Conservation (phyloP, 768 basidiomycete species). For the Rhizopogon rudus region DNA sequence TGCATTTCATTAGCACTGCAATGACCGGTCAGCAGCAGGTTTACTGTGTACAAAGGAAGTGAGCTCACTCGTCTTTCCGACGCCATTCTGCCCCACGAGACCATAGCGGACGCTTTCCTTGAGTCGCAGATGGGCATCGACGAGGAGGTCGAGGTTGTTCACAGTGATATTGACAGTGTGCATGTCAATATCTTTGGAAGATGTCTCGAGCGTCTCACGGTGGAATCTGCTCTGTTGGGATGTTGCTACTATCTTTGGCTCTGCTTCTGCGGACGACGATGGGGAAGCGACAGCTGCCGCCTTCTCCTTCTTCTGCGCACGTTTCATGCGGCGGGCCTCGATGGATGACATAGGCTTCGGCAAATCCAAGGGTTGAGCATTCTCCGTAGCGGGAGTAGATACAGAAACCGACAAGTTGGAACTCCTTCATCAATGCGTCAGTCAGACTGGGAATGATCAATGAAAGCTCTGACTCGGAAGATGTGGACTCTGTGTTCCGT, state of each 20-base stretch:
- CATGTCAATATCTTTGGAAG: conserved; percentile 42
- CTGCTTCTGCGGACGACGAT: background rate
- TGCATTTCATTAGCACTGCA: conserved; percentile 8
- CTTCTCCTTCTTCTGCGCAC: conserved; percentile 9
- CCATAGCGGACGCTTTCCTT: conserved; percentile 46
- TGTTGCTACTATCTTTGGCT: conserved; percentile 28
- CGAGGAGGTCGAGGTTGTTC: conserved; percentile 46
- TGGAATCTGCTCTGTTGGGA: conserved; percentile 48
- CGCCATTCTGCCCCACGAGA: conserved; percentile 43
- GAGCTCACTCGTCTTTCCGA: conserved; percentile 44
- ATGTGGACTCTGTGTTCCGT: background rate
- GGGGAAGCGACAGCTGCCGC: background rate
- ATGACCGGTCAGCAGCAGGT: background rate
- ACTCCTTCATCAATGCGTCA: background rate
- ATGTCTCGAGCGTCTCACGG: conserved; percentile 38
- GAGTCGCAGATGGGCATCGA: conserved; percentile 47
- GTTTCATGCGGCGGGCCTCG: conserved; percentile 7
- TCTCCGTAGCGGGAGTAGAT: background rate
- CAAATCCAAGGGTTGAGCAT: background rate
- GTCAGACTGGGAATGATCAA: background rate
- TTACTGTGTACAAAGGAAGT: conserved; percentile 13
- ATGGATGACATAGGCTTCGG: conserved; percentile 3
- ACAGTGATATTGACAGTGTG: conserved; percentile 48
- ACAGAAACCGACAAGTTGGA: background rate
- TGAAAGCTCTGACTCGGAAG: background rate